Evolutionary conservation across 805 yeast genomes (phyloP).

Genomic region (Kazachstania psychrophila): DNA sequence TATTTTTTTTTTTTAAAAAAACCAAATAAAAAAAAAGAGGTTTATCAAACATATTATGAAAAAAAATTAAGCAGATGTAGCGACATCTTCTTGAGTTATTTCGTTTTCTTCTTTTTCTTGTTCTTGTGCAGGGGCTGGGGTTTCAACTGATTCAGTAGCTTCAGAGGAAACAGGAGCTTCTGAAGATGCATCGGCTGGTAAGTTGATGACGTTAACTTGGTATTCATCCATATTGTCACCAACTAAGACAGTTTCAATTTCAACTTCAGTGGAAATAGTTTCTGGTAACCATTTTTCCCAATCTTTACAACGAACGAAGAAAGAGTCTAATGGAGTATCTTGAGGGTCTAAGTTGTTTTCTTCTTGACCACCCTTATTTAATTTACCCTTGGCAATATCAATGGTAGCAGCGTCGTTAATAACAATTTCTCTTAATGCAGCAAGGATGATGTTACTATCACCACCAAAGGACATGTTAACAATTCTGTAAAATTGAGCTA

Average conservation of each 20-base stretch:
- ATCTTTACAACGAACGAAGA: conserved; percentile 24
- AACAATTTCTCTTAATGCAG: conserved; percentile 28
- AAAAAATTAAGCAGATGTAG: no score
- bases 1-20: no score
- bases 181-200: conserved; percentile 4
- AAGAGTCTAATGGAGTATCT: conserved; percentile 16
- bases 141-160: not conserved
- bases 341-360: conserved; percentile 4
- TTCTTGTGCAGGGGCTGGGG: not conserved
- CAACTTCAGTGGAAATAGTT: conserved; percentile 12
- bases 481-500: conserved; percentile 31
- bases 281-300: conserved; percentile 22
- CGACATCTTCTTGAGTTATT: no score
- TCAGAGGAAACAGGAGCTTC: no score
- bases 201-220: conserved; percentile 8
- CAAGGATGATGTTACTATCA: conserved; percentile 21
- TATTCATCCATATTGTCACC: conserved; percentile 21
- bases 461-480: conserved; percentile 44
- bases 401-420: conserved; percentile 24
- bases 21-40: no score
- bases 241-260: conserved; percentile 14
- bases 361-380: conserved; percentile 5
- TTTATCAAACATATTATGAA: no score
- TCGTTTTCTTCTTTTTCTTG: no score
- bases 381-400: conserved; percentile 20